Evolutionary conservation across 202 grass and related monocot genomes (phyloP).

Genomic region (Elaeis oleifera): DNA sequence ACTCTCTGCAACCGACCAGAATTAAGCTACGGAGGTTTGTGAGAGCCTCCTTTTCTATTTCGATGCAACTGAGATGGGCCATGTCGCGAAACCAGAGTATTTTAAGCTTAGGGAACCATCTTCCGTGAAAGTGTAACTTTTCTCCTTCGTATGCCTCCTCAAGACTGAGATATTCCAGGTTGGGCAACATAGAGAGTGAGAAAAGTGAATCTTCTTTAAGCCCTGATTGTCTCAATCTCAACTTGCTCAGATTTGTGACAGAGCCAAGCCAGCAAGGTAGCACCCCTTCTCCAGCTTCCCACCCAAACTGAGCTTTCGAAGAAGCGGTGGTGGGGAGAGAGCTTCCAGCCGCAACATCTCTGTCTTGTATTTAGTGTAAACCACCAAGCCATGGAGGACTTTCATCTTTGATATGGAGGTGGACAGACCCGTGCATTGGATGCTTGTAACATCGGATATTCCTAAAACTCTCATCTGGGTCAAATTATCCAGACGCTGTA

Average conservation of each 20-base stretch:
- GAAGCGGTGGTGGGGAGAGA: not conserved
- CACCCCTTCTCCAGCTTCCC: too few relatives aligned
- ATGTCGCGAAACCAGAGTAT: not conserved
- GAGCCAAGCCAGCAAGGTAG: too few relatives aligned
- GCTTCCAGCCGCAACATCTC: not conserved
- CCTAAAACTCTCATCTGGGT: constrained; percentile 13
- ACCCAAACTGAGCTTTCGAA: not conserved
- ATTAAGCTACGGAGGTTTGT: not conserved
- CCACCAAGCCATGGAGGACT: not conserved
- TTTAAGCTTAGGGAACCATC: constrained; percentile 4
- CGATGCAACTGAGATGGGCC: not conserved
- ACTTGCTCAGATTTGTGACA: too few relatives aligned
- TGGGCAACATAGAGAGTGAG: not conserved
- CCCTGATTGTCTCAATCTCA: too few relatives aligned
- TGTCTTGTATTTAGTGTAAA: not conserved
- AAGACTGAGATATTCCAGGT: not conserved
- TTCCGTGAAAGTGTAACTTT: constrained; percentile 6
- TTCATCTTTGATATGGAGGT: not conserved
- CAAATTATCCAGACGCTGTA: constrained; percentile 18
- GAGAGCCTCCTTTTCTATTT: constrained; percentile 19
- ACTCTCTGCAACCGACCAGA: not conserved
- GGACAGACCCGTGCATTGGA: constrained; percentile 5
- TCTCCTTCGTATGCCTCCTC: not conserved
- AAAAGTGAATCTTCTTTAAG: constrained; percentile 4
- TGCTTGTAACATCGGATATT: constrained; percentile 5